Conservation (phyloP, 345 rosid genomes). For the Melaleuca quinquenervia region DNA sequence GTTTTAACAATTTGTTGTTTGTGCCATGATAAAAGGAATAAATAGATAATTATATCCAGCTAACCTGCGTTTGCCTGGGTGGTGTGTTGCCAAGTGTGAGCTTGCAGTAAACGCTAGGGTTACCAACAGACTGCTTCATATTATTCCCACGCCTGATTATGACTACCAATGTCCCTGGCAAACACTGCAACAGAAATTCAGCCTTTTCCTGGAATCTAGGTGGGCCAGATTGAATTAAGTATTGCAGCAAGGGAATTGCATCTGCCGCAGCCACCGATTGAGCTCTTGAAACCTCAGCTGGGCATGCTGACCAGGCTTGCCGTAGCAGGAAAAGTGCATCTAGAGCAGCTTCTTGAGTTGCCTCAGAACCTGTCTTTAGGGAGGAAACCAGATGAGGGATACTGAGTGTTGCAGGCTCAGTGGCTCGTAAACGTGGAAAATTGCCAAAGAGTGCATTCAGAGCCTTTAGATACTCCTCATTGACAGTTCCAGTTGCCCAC, state of each 20-base stretch:
- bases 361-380: conserved; percentile 94
- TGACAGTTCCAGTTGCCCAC: conserved; percentile 95
- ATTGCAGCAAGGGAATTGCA: conserved; percentile 92
- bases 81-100: conserved; percentile 85
- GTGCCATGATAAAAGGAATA: background rate
- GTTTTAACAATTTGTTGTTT: background rate
- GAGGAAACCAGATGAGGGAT: conserved; percentile 93
- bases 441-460: conserved; percentile 82
- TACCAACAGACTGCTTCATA: conserved; percentile 99
- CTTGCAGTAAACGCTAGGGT: conserved; percentile 94
- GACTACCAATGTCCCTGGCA: conserved; percentile 93
- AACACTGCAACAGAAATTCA: conserved; percentile 88
- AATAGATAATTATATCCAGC: background rate
- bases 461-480: conserved; percentile 92
- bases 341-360: conserved; percentile 97
- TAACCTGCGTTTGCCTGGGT: conserved; percentile 79
- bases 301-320: conserved; percentile 99
- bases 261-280: conserved; percentile 98
- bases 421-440: conserved; percentile 96
- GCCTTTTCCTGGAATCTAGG: conserved; percentile 99
- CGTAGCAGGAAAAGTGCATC: conserved; percentile 90
- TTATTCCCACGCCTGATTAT: conserved; percentile 93
- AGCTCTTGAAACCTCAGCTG: conserved; percentile 92
- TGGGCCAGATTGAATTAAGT: conserved; percentile 98
- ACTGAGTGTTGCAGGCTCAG: conserved; percentile 95